A percentile compares a stretch with the other conserved stretches of the same genome.
phyloP scores from a whole-genome alignment of 202 grass and related monocot species.

The Panicum virgatum region DNA sequence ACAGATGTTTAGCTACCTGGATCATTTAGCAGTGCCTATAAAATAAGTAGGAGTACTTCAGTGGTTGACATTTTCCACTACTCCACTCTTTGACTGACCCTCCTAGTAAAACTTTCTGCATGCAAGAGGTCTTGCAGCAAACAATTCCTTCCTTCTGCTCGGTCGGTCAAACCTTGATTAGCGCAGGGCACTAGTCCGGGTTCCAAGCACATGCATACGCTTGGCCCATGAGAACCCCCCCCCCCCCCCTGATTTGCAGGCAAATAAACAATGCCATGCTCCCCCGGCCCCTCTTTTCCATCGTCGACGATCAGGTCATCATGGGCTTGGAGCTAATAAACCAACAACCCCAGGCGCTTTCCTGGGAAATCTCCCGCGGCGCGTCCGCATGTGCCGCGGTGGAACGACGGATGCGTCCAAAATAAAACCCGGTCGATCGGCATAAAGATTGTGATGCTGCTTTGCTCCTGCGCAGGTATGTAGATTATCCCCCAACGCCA shows the following conservation, averaged over 20 bases:
- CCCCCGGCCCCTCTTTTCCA: constrained; percentile 16
- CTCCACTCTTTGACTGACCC: background rate
- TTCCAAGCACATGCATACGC: constrained; percentile 27
- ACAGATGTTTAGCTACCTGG: background rate
- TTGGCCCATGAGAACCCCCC: background rate
- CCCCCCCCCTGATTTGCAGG: constrained; percentile 42
- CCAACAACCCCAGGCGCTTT: background rate
- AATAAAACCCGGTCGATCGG: background rate
- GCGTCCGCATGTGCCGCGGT: constrained; percentile 4
- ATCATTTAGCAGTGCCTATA: background rate
- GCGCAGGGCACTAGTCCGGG: background rate
- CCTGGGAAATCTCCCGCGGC: constrained; percentile 35
- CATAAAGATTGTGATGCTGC: constrained; percentile 33
- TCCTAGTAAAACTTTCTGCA: background rate
- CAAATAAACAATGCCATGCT: background rate
- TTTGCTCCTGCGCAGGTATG: background rate
- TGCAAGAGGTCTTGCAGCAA: background rate
- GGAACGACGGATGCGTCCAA: constrained; percentile 35
- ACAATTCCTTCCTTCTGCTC: background rate
- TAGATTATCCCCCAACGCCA: constrained; percentile 5
- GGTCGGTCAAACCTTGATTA: background rate
- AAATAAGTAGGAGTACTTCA: too few relatives aligned
- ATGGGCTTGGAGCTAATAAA: constrained; percentile 38
- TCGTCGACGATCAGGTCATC: background rate
- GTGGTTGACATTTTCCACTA: background rate